phyloP scores from a whole-genome alignment of 257 asterid species.

The Echium plantagineum region DNA sequence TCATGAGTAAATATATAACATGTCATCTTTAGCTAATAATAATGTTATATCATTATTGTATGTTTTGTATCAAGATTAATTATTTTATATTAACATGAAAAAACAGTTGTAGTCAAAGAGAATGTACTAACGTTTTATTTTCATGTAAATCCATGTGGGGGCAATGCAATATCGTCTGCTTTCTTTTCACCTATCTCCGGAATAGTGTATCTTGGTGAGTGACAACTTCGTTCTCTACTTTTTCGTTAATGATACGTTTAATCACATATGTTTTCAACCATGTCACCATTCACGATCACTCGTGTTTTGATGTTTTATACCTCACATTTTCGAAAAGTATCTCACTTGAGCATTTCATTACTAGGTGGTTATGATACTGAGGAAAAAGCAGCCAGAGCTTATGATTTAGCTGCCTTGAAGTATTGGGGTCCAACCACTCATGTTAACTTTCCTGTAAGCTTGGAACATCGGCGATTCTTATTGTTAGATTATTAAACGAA shows the following conservation, averaged over 20 bases:
- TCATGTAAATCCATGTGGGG: constrained; percentile 11
- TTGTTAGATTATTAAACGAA: no score
- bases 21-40: neutral
- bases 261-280: no score
- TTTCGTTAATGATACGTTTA: no score
- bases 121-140: constrained; percentile 10
- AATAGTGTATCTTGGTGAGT: constrained; percentile 64
- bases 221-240: constrained; percentile 1
- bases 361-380: constrained; percentile 86
- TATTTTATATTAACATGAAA: neutral
- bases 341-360: no score
- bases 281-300: no score
- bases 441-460: constrained; percentile 68
- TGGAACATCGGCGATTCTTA: no score
- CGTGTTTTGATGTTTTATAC: no score
- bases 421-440: constrained; percentile 89
- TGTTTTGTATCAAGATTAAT: no score
- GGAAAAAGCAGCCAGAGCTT: constrained; percentile 85
- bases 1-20: no score
- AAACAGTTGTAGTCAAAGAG: neutral
- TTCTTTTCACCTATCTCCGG: neutral
- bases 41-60: no score
- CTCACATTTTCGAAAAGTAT: no score
- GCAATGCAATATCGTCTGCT: constrained; percentile 11
- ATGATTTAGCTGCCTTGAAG: constrained; percentile 83